Evolutionary conservation across 78 protist genomes (phyloP).

Genomic region (Dictyostelium firmibasis): DNA sequence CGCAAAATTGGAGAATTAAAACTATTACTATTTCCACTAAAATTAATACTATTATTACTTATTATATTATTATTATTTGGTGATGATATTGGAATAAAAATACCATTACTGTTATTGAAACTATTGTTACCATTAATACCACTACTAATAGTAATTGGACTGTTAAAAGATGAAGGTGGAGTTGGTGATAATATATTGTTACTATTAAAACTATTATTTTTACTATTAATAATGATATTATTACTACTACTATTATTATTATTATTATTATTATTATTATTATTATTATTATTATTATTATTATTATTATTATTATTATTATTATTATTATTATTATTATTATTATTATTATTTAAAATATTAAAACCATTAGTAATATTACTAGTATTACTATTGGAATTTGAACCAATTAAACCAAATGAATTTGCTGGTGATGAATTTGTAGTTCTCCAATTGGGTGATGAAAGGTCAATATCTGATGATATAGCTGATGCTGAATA

Average conservation of each 20-base stretch:
- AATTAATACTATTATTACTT: not conserved
- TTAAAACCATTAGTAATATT: not conserved
- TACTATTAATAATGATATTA: not conserved
- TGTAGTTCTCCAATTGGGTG: slow-evolving; percentile 13
- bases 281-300: not conserved
- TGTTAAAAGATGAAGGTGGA: not conserved
- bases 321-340: not conserved
- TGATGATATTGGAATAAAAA: not conserved
- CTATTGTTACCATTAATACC: slow-evolving; percentile 4
- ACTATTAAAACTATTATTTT: not conserved
- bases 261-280: not conserved
- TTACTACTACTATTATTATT: not conserved
- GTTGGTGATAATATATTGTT: not conserved
- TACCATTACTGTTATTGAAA: not conserved
- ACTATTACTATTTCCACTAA: slow-evolving; percentile 26
- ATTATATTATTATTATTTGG: not conserved
- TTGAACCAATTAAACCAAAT: slow-evolving; percentile 11
- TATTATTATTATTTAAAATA: slow-evolving; percentile 6
- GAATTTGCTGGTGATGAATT: not conserved
- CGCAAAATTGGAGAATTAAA: slow-evolving; percentile 61
- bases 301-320: not conserved
- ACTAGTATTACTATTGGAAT: slow-evolving; percentile 10
- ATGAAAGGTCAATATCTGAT: slow-evolving; percentile 1
- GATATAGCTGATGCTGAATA: slow-evolving; percentile 26
- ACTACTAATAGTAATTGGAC: slow-evolving; percentile 9